Evolutionary conservation across 495 filamentous ascomycete genomes (phyloP).

Genomic region (Amniculicola lignicola): DNA sequence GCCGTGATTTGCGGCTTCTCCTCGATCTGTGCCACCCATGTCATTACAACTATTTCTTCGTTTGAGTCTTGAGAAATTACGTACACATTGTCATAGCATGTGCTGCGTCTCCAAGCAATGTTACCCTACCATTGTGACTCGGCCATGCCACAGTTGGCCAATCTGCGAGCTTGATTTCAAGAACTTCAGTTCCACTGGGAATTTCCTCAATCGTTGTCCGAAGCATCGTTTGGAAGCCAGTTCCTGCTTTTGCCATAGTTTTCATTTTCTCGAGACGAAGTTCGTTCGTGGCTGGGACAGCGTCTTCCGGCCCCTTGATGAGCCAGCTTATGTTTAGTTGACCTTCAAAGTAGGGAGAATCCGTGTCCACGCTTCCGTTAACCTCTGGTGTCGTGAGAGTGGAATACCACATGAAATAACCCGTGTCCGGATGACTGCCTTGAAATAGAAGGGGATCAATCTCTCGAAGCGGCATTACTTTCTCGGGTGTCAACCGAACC

Average conservation of each 20-base stretch:
- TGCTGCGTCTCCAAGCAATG: slow-evolving; percentile 51
- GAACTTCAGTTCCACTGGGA: slow-evolving; percentile 5
- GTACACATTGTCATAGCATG: slow-evolving; percentile 50
- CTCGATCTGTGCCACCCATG: too few species aligned
- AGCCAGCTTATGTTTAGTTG: slow-evolving; percentile 16
- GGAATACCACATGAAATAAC: slow-evolving; percentile 11
- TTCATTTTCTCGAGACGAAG: slow-evolving; percentile 14
- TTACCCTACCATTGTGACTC: slow-evolving; percentile 42
- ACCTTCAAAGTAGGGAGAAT: slow-evolving; percentile 4
- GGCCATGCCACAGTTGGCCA: slow-evolving; percentile 47
- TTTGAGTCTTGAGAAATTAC: too few species aligned
- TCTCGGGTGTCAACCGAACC: slow-evolving; percentile 2
- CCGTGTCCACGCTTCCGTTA: slow-evolving; percentile 7
- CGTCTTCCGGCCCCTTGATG: not conserved
- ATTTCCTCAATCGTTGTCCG: slow-evolving; percentile 1
- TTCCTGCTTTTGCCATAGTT: slow-evolving; percentile 10
- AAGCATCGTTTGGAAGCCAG: slow-evolving; percentile 8
- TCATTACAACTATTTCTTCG: too few species aligned
- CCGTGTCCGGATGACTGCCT: slow-evolving; percentile 8
- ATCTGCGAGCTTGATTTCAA: slow-evolving; percentile 34
- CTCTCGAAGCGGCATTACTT: slow-evolving; percentile 4
- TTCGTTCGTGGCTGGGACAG: not conserved
- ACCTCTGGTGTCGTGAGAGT: slow-evolving; percentile 9
- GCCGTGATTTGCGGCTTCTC: slow-evolving; percentile 50
- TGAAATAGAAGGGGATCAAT: slow-evolving; percentile 22